Conservation (phyloP, 331 rosid species). For the Pyracantha coccinea region DNA sequence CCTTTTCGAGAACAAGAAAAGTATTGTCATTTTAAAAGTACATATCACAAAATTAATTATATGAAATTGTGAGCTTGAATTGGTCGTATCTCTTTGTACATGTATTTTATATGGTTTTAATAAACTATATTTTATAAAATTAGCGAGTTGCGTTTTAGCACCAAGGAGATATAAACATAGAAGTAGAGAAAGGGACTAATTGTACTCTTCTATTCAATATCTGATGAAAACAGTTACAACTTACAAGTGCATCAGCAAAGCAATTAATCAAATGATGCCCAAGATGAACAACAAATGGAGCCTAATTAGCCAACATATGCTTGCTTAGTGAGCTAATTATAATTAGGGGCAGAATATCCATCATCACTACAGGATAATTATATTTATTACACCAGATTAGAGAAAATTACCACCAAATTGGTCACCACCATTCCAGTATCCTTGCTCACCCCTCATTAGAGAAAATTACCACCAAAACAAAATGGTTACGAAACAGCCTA, state of each 20-base stretch:
- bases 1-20: not conserved
- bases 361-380: not conserved
- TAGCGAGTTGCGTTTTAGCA: not conserved
- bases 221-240: not conserved
- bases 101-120: not conserved
- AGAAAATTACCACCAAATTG: not conserved
- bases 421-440: not conserved
- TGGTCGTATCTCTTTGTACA: conserved; percentile 5
- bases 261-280: not conserved
- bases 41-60: not conserved
- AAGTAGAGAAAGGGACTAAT: conserved; percentile 11
- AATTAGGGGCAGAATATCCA: not conserved
- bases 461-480: no score
- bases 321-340: not conserved
- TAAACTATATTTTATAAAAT: not conserved
- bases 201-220: conserved; percentile 8
- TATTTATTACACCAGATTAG: not conserved
- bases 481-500: no score
- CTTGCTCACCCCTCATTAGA: not conserved
- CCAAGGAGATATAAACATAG: conserved; percentile 7
- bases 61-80: conserved; percentile 9
- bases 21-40: not conserved
- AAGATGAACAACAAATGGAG: not conserved
- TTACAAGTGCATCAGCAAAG: not conserved
- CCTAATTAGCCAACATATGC: not conserved